These are phyloP conservation scores for Pyrenophora tritici-repentis DNA, from an alignment of 2,329 filamentous ascomycete genomes.

Conservation along the genomic window DNA sequence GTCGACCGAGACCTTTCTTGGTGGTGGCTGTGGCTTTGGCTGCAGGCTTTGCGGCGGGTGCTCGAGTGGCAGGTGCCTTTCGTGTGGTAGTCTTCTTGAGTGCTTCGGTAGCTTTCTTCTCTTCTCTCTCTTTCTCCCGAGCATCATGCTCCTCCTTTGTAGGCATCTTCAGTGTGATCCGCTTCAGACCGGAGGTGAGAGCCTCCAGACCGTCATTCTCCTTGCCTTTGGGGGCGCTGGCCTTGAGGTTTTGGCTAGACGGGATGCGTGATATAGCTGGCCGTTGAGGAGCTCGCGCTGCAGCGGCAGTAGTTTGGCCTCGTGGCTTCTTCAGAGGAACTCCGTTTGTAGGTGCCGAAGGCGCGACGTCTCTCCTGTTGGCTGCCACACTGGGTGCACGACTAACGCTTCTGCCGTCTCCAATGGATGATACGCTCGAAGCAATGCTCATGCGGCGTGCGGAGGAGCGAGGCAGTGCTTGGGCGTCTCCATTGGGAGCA, in stretches of 20 bases:
- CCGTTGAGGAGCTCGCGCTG: slow-evolving; percentile 37
- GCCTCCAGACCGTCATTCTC: slow-evolving; percentile 53
- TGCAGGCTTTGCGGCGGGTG: slow-evolving; percentile 17
- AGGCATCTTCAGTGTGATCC: slow-evolving; percentile 64
- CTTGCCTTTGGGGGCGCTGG: slow-evolving; percentile 24
- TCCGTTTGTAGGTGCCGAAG: slow-evolving; percentile 36
- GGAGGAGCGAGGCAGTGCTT: slow-evolving; percentile 25
- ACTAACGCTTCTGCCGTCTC: slow-evolving; percentile 36
- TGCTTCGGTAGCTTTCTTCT: slow-evolving; percentile 42
- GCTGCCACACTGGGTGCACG: slow-evolving; percentile 48
- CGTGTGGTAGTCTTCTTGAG: slow-evolving; percentile 38
- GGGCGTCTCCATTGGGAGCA: slow-evolving; percentile 27
- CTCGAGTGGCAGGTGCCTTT: slow-evolving; percentile 30
- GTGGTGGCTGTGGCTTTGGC: slow-evolving; percentile 22
- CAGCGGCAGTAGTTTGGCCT: slow-evolving; percentile 45
- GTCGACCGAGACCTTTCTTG: slow-evolving; percentile 34
- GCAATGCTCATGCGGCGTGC: slow-evolving; percentile 53
- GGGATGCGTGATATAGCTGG: slow-evolving; percentile 52
- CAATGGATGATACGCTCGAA: slow-evolving; percentile 50
- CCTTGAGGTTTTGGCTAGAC: slow-evolving; percentile 39
- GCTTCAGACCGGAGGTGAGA: slow-evolving; percentile 59
- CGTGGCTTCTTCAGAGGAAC: slow-evolving; percentile 66
- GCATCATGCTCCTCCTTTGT: slow-evolving; percentile 62
- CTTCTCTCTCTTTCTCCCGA: slow-evolving; percentile 54
- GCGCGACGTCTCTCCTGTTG: slow-evolving; percentile 39